Percentiles rank a stretch among this genome's conserved stretches.
These are phyloP conservation scores for Mycena maculata DNA, from an alignment of 768 basidiomycete genomes.

Conservation along the genomic window DNA sequence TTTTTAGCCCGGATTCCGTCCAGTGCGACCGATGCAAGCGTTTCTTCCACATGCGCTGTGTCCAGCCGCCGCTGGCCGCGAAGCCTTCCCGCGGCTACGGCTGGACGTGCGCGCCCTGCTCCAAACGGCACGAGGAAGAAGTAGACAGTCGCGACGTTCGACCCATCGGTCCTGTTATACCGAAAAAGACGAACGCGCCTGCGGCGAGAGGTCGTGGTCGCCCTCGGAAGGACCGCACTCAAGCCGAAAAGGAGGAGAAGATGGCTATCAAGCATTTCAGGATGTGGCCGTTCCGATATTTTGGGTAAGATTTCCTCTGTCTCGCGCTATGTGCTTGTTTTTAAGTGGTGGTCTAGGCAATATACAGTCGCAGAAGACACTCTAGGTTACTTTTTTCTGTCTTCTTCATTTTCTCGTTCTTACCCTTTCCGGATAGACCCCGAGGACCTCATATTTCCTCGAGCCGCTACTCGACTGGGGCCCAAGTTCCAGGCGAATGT, in stretches of 20 bases:
- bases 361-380: slow-evolving; percentile 95
- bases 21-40: slow-evolving; percentile 93
- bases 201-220: slow-evolving; percentile 78
- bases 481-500: slow-evolving; percentile 84
- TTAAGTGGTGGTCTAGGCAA: slow-evolving; percentile 60
- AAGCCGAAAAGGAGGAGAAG: slow-evolving; percentile 83
- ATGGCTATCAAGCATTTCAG: slow-evolving; percentile 86
- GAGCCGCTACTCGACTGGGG: slow-evolving; percentile 91
- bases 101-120: slow-evolving; percentile 97
- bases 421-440: slow-evolving; percentile 69
- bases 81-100: slow-evolving; percentile 97
- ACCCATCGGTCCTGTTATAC: slow-evolving; percentile 52
- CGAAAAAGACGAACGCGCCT: slow-evolving; percentile 78
- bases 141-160: slow-evolving; percentile 82
- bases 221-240: slow-evolving; percentile 78
- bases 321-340: slow-evolving; percentile 16
- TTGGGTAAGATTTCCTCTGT: slow-evolving; percentile 73
- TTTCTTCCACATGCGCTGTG: slow-evolving; percentile 95
- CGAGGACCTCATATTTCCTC: slow-evolving; percentile 96
- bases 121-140: slow-evolving; percentile 86
- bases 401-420: slow-evolving; percentile 36
- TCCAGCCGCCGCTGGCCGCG: slow-evolving; percentile 88
- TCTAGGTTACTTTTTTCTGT: slow-evolving; percentile 65
- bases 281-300: slow-evolving; percentile 96
- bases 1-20: slow-evolving; percentile 80